Evolutionary conservation across 345 rosid species (phyloP), one percentile per base, ranked within the genome.

Genomic region (Citrus glauca): DNA sequence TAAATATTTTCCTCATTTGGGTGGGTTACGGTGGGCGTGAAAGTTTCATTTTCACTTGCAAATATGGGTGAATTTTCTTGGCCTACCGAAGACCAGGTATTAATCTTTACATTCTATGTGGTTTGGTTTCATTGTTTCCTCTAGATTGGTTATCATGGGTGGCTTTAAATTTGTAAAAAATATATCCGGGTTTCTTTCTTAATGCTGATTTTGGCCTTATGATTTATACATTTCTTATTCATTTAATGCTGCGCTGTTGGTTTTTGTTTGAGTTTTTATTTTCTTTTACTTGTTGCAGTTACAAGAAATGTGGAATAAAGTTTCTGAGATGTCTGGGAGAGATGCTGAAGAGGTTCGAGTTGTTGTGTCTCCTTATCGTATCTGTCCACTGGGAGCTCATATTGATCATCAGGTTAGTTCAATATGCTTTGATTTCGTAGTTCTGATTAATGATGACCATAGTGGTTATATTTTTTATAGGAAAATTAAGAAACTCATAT

Each of bases 351-450:
- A 91, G 65, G 94, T 91, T 82, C 89, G 88, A 56, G 87, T 92
- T 42, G 97, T 88, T n/a, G 88, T 88, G 16, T 88, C 99, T 61
- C 98, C 99, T 69, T 89, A 93, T 76, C 89, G 98, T 80, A 93
- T 95, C 55, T 95, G 98, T 87, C 98, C 99, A 40, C 79, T 95
- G 81, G 99, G 98, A 74, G 99, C 99, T 84, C 98, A 89, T 81
- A 90, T 92, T 73, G 99, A 95, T 88, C 99, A 92, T 78, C 99
- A 95, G 96, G 99, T 92, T 53, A 14, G 78, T 77, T 75, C 70
- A 1, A 32, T 73, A 55, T 75, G 53, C 50, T n/a, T 73, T 13
- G 66, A n/a, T 38, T 57, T 59, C 35, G 8, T 57, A 0, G 55
- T 59, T 24, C 8, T 37, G 32, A 35, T 69, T 2, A 17, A 13